These are phyloP conservation scores for Colletotrichum sansevieriae DNA, from an alignment of 2,329 filamentous ascomycete species.

Conservation along the genomic window DNA sequence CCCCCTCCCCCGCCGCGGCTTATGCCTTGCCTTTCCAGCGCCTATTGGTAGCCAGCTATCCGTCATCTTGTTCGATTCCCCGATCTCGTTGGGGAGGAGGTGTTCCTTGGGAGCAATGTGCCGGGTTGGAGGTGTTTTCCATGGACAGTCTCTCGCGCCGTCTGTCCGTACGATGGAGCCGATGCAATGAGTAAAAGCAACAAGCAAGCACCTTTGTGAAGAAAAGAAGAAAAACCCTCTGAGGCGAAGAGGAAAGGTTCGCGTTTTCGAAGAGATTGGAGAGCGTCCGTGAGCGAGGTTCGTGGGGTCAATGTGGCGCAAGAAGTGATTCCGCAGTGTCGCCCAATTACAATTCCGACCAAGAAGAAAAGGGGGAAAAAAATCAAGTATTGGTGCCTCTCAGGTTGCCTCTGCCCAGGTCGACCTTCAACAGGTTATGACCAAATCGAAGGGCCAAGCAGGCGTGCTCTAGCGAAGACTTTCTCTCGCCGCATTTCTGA, in stretches of 20 bases:
- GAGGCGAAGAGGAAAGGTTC: not conserved
- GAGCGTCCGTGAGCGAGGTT: conserved; percentile 33
- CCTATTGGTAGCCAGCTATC: conserved; percentile 14
- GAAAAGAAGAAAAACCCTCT: not conserved
- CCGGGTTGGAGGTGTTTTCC: conserved; percentile 3
- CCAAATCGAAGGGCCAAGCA: conserved; percentile 11
- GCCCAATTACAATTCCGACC: not conserved
- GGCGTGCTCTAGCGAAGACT: conserved; percentile 18
- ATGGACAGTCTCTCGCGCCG: conserved; percentile 6
- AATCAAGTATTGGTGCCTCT: not conserved
- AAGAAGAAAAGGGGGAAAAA: not conserved
- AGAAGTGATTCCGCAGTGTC: not conserved
- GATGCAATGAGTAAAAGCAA: not conserved
- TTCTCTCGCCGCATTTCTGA: too few species aligned
- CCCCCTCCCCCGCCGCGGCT: conserved; percentile 21
- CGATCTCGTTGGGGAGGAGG: not conserved
- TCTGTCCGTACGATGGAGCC: not conserved
- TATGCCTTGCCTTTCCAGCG: conserved; percentile 24
- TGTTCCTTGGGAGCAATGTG: conserved; percentile 8
- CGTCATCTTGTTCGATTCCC: conserved; percentile 21
- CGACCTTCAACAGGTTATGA: not conserved
- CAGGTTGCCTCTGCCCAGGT: not conserved
- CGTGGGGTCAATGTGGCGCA: conserved; percentile 28
- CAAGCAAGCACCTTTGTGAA: too few species aligned
- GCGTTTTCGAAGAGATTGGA: conserved; percentile 27